Base-by-base conservation (phyloP, 805 yeast genomes). In the Saccharomycopsis oosterbeekiorum region DNA sequence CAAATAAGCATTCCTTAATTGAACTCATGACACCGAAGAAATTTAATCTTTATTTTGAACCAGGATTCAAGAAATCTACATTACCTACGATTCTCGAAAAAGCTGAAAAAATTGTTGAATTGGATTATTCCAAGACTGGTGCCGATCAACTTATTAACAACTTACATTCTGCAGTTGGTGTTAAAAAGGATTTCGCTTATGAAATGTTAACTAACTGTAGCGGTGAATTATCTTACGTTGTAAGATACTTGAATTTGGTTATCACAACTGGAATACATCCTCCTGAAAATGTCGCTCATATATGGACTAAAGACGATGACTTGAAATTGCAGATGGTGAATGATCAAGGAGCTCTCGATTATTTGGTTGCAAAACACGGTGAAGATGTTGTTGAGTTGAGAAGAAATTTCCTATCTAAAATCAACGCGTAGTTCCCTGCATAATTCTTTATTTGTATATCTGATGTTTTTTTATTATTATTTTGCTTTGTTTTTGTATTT, bases 241-340 rank as follows among this genome's bases (percentile, higher is more conserved):
- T 79, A 54, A 71, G 76, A 55, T 78, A 74, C 63, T 71, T 78
- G 62, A 71, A 76, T 61, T 68, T 71, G 47, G 76, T 75, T 68
- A 71, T 78, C 54, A 72, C 73, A 63, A 70, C 75, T 29, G 75
- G 75, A 40, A 70, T 72, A 15, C 75, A 76, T 62, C 81, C 80
- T 11, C 81, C 81, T 42, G 64, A 66, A 59, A 68, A 75, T 59
- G 73, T 73, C 9, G 74, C 76, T n/a, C 80, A 80, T 59, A 74
- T 78, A 54, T 78, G 80, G 80, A 76, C 79, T 1, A 66, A 71
- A 34, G 76, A 74, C 56, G 80, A 78, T 69, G 80, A 78, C 64
- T 72, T 68, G 17, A 69, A 70, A 64, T 65, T 77, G 59, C 73
- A 69, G 58, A 54, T 61, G 59, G 62, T 59, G 29, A 70, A 69